These are phyloP conservation scores for Stenocarpella maydis DNA, from an alignment of 2,329 filamentous ascomycete genomes.

Conservation along the genomic window DNA sequence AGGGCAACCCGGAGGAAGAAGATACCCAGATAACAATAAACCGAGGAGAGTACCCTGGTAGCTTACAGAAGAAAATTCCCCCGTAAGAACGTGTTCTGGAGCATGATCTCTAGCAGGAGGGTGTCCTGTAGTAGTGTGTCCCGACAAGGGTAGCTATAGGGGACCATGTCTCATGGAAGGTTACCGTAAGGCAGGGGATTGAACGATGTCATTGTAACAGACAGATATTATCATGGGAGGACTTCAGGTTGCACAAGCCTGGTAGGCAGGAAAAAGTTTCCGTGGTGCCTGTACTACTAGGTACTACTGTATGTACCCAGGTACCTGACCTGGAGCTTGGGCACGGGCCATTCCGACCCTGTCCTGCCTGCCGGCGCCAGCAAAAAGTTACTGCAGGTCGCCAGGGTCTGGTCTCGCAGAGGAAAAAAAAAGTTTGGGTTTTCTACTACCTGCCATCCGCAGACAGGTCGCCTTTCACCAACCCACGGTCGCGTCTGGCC, in stretches of 20 bases:
- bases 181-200: no score
- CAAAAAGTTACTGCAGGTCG: constrained; percentile 5
- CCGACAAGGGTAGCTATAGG: neutral
- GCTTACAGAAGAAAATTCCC: neutral
- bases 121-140: neutral
- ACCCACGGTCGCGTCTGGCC: constrained; percentile 22
- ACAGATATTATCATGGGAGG: no score
- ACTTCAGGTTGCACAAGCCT: no score
- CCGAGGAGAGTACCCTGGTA: no score
- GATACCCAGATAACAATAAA: no score
- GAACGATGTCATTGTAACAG: no score
- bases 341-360: constrained; percentile 8
- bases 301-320: no score
- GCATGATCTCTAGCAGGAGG: neutral
- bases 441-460: constrained; percentile 11
- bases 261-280: no score
- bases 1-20: no score
- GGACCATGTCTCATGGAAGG: neutral
- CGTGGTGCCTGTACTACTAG: no score
- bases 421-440: constrained; percentile 37
- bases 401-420: constrained; percentile 17
- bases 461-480: constrained; percentile 19
- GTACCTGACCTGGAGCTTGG: neutral
- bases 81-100: no score
- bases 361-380: neutral